phyloP scores from a whole-genome alignment of 2,329 filamentous ascomycete genomes.

The Coniochaeta sp. region DNA sequence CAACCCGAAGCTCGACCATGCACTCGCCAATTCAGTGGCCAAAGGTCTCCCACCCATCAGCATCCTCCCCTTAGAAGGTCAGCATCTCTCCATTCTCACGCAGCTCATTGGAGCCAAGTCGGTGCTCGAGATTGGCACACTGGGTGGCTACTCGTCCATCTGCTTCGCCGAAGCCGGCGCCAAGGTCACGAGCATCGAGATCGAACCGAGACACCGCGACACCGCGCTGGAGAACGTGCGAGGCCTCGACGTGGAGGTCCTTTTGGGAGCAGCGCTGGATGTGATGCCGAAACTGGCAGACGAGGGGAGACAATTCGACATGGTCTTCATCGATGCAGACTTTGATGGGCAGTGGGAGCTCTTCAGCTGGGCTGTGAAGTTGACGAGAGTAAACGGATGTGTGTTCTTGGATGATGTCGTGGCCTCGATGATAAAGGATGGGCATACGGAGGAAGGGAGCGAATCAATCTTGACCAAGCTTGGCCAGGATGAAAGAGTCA shows the following conservation, averaged over 20 bases:
- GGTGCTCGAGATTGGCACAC: slow-evolving; percentile 45
- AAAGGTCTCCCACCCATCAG: slow-evolving; percentile 28
- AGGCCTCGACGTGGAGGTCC: slow-evolving; percentile 33
- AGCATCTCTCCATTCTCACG: slow-evolving; percentile 29
- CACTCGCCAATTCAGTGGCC: slow-evolving; percentile 20
- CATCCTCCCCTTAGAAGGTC: slow-evolving; percentile 24
- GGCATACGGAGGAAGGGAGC: slow-evolving; percentile 5
- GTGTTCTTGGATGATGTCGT: slow-evolving; percentile 46
- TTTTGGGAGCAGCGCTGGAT: slow-evolving; percentile 34
- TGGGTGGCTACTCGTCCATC: slow-evolving; percentile 46
- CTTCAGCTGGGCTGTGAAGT: slow-evolving; percentile 32
- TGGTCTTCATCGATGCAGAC: slow-evolving; percentile 46
- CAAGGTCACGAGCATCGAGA: slow-evolving; percentile 42
- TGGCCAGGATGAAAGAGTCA: slow-evolving; percentile 15
- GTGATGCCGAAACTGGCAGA: slow-evolving; percentile 24
- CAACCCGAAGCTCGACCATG: slow-evolving; percentile 18
- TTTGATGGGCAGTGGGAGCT: slow-evolving; percentile 41
- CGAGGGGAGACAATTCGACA: slow-evolving; percentile 35
- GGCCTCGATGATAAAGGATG: slow-evolving; percentile 18
- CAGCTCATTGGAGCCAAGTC: slow-evolving; percentile 23
- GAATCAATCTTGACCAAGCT: slow-evolving; percentile 14
- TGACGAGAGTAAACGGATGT: slow-evolving; percentile 27
- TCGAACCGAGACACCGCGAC: slow-evolving; percentile 32
- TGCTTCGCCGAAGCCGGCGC: slow-evolving; percentile 36
- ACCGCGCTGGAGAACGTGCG: slow-evolving; percentile 38